Evolutionary conservation across 495 filamentous ascomycete genomes (phyloP).

Genomic region (Penicillium herquei): DNA sequence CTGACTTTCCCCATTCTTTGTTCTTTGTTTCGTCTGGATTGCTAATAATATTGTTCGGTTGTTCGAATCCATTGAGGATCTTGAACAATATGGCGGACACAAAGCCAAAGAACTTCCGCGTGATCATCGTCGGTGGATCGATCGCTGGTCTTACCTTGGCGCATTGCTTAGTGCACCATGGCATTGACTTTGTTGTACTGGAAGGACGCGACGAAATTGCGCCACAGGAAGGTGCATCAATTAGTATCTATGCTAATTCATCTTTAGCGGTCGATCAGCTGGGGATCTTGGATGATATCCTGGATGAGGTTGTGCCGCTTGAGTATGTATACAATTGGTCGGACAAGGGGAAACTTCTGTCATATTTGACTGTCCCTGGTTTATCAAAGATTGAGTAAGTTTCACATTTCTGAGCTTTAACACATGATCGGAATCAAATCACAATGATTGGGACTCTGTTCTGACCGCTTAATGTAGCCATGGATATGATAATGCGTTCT

Average conservation of each 20-base stretch:
- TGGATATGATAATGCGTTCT: neutral
- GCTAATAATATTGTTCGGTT: neutral
- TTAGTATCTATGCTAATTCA: slow-evolving; percentile 28
- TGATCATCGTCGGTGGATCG: slow-evolving; percentile 51
- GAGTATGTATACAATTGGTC: neutral
- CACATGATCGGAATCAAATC: neutral
- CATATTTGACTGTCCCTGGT: neutral
- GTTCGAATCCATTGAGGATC: too few species aligned
- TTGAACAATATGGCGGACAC: neutral
- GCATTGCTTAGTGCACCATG: slow-evolving; percentile 35
- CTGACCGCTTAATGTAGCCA: neutral
- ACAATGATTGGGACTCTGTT: neutral
- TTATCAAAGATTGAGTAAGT: neutral
- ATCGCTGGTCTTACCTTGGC: slow-evolving; percentile 47
- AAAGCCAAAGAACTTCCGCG: slow-evolving; percentile 11
- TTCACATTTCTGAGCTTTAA: neutral
- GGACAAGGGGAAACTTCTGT: neutral
- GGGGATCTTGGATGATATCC: slow-evolving; percentile 12
- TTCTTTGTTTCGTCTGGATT: neutral
- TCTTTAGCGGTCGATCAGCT: slow-evolving; percentile 46
- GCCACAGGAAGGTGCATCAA: slow-evolving; percentile 35
- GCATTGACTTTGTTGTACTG: slow-evolving; percentile 49
- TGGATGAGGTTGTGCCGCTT: neutral
- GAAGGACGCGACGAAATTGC: slow-evolving; percentile 34
- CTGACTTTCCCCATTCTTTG: neutral